Evolutionary conservation across 1,139 yeast species (phyloP), one percentile per base, ranked within the genome.

Genomic region (Pichia cactophila): DNA sequence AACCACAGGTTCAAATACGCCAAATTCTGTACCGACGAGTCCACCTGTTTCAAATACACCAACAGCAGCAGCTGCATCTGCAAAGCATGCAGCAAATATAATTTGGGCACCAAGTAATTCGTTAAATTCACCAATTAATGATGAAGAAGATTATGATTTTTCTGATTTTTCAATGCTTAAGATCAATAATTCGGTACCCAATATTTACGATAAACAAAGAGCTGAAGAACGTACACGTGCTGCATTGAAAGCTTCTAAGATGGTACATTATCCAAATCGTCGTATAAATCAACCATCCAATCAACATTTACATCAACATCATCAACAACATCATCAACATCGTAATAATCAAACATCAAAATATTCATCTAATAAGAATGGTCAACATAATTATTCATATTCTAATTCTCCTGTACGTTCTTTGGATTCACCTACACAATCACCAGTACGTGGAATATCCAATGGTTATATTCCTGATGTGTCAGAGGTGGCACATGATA

Each of bases 21-120:
- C 28, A 23, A 35, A 11, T 17, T 14, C 17, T 14, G 37, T 33
- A n/a, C 23, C 23, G 12, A 16, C 40, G 9, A 33, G 37, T 33
- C 37, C 37, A n/a, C 37, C 37, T 11, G 40, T 26, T n/a, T 42
- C 56, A 3, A 31, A 57, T 7, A 46, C 50, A 14, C 48, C 50
- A 8, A 26, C 50, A 23, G 20, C 42, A 20, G 20, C 42, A 4
- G 33, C 53, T 11, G 31, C 46, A 7, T 29, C 46, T 35, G 72
- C 75, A 4, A 67, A 61, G 49, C 60, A 64, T 38, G 83, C 83
- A 2, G 83, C 83, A 1, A 69, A 68, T 41, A 57, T 70, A 2
- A 60, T 66, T 12, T 69, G 70, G 68, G 63, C 74, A 11, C 69
- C 70, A 5, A 66, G 71, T 0, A 61, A 60, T 42, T 65, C 69